A percentile compares a stretch with the other conserved stretches of the same genome.
Conservation (phyloP, 345 rosid species). For the Eucalyptus pauciflora region DNA sequence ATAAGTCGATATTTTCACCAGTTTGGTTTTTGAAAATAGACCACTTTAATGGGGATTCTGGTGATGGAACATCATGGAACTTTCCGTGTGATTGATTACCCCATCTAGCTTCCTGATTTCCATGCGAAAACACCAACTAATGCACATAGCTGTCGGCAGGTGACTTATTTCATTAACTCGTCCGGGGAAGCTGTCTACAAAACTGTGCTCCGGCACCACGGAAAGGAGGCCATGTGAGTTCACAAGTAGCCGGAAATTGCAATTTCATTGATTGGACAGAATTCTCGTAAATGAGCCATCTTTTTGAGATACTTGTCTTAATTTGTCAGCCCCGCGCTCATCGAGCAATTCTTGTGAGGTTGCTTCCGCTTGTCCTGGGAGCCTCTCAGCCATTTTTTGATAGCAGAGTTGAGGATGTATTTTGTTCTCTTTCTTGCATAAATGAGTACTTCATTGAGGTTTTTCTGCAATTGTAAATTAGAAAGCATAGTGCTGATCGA, state of each 20-base stretch:
- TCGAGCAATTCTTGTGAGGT: not conserved
- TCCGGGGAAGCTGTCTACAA: conserved; percentile 33
- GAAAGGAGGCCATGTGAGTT: conserved; percentile 33
- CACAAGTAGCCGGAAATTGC: not conserved
- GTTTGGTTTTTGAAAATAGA: not conserved
- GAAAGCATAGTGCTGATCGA: not conserved
- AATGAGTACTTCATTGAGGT: not conserved
- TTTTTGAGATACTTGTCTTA: not conserved
- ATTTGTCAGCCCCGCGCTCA: not conserved
- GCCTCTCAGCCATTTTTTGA: not conserved
- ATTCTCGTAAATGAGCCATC: not conserved
- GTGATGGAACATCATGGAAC: not conserved
- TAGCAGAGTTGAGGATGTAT: not conserved
- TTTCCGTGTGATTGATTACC: not conserved
- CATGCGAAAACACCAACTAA: not conserved
- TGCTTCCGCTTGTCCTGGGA: not conserved
- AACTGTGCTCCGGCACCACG: conserved; percentile 24
- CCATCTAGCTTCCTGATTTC: not conserved
- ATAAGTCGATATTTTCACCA: not conserved
- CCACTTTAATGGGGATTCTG: not conserved
- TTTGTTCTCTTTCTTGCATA: not conserved
- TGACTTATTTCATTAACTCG: conserved; percentile 37
- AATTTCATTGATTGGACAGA: not conserved
- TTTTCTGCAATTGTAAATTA: not conserved
- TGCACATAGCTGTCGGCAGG: conserved; percentile 18